Evolutionary conservation across 495 filamentous ascomycete genomes (phyloP), one percentile per base, ranked within the genome.

Genomic region (Extremus antarcticus): DNA sequence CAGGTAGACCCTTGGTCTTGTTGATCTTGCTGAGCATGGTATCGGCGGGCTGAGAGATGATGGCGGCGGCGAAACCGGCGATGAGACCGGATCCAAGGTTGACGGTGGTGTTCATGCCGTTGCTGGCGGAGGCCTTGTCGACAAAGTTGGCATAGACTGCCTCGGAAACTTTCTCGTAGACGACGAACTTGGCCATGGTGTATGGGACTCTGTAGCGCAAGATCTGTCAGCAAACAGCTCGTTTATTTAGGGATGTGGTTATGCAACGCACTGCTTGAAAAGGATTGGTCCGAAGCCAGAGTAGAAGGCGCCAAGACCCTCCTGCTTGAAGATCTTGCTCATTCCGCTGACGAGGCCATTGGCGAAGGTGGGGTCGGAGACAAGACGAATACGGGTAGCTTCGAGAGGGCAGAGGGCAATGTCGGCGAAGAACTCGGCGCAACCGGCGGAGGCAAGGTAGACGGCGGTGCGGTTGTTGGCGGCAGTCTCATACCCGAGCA

Each of bases 11-110:
- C 75, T 87, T 88, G 73, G 89, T 94, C 88, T 98, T 98, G 87
- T 98, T 98, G 82, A 98, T 98, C 83, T 97, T 97, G 77, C 79
- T 85, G 65, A 98, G 83, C 92, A 97, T 97, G 68, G 92, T 98
- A 73, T 97, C 92, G 68, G 92, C 92, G 65, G 92, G 91, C 76
- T 98, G 92, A 45, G 92, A 97, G 65, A 98, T 84, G 70, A 95
- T 64, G 67, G 92, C 92, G 61, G 92, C 92, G 59, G 92, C 91
- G 76, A 98, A 91, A 87, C 92, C 91, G 68, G 92, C 92, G 64
- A 95, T 81, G 63, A 97, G 82, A 85, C 92, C 92, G 65, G 86
- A 85, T 58, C 91, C 90, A 55, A 98, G 80, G 81, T 98, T 98
- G 77, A 90, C 81, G 69, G 71, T 76, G 60, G 92, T 98, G 78